Evolutionary conservation across 2,329 filamentous ascomycete species (phyloP).

Genomic region (Colletotrichum eleusines): DNA sequence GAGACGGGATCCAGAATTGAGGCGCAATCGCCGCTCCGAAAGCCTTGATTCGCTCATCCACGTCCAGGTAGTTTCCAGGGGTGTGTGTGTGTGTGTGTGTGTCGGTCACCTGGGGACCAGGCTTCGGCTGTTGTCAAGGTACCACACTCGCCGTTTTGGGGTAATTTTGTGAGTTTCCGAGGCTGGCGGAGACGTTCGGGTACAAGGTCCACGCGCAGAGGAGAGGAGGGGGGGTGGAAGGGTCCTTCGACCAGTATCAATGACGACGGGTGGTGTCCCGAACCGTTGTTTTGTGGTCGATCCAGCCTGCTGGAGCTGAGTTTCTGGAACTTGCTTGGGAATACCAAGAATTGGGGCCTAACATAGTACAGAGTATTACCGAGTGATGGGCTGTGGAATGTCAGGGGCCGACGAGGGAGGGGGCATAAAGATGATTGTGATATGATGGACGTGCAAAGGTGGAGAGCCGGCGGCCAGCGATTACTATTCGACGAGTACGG

Average conservation of each 20-base stretch:
- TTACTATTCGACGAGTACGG: not conserved
- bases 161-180: not conserved
- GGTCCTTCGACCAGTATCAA: not conserved
- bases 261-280: not conserved
- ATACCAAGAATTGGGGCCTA: slow-evolving; percentile 13
- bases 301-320: slow-evolving; percentile 16
- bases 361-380: no score
- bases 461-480: not conserved
- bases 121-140: slow-evolving; percentile 14
- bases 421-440: slow-evolving; percentile 4
- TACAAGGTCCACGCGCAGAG: not conserved
- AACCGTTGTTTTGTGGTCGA: not conserved
- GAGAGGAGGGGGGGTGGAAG: not conserved
- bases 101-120: not conserved
- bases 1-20: slow-evolving; percentile 25
- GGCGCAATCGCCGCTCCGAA: slow-evolving; percentile 22
- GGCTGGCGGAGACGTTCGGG: not conserved
- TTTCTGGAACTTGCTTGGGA: slow-evolving; percentile 6
- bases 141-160: not conserved
- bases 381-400: not conserved
- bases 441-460: slow-evolving; percentile 34
- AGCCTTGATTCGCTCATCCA: slow-evolving; percentile 6
- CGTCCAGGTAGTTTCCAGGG: not conserved
- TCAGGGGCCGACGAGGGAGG: not conserved
- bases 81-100: not conserved